Evolutionary conservation across 2,329 filamentous ascomycete genomes (phyloP), one percentile per base, ranked within the genome.

Genomic region (Tolypocladium tropicale): DNA sequence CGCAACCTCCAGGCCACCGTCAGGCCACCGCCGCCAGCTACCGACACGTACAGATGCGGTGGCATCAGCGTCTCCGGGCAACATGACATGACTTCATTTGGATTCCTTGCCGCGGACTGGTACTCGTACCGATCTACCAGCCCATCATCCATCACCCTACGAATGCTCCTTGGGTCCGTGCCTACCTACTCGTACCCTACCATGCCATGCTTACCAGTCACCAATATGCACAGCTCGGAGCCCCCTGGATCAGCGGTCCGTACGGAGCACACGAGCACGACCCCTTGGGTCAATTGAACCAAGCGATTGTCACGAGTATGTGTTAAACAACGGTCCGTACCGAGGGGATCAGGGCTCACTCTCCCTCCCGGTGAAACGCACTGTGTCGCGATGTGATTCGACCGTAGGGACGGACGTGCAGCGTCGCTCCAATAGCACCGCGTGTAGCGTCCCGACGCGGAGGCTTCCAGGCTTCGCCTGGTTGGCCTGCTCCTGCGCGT

Each of bases 281-380:
- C 4, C 11, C 39, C 5, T 23, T 14, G 11, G 16, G 6, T 9
- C 28, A 25, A 18, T 49, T 21, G 25, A 49, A n/a, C n/a, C 46
- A 49, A 32, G n/a, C n/a, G 39, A 43, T 43, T 21, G n/a, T n/a
- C n/a, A n/a, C n/a, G n/a, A n/a, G n/a, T n/a, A n/a, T n/a, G n/a
- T n/a, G n/a, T n/a, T n/a, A n/a, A n/a, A n/a, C n/a, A n/a, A n/a
- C n/a, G n/a, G n/a, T 14, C 14, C 14, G 6, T 18, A 6, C 23
- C 30, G 23, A 48, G 21, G 41, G 32, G 10, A 51, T 9, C 28
- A 28, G 37, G 23, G 30, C 18, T 12, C 12, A 11, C 46, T 25
- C 25, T 39, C 46, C 41, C 41, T 34, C 55, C 16, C 21, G 23
- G 41, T 56, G 50, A 56, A 56, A 56, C 55, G 41, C 33, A 53